Conservation (phyloP, 352 stramenopile species). For the Aphanomyces euteiches region DNA sequence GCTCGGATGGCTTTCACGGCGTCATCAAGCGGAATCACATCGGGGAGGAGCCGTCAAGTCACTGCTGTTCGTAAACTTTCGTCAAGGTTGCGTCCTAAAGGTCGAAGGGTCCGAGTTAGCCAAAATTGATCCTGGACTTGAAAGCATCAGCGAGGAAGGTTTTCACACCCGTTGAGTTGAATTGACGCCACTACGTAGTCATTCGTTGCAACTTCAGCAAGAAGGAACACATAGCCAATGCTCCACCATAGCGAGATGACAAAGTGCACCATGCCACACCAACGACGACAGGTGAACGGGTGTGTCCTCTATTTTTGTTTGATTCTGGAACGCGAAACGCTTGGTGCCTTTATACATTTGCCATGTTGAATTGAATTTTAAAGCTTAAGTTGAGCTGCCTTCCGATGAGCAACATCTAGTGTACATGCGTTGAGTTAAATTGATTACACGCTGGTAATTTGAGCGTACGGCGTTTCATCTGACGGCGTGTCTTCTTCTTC, state of each 20-base stretch:
- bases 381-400: too few species aligned
- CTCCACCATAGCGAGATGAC: conserved; percentile 10
- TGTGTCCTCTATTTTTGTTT: too few species aligned
- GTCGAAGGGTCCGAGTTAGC: neutral
- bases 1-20: neutral
- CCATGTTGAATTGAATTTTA: too few species aligned
- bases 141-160: conserved; percentile 19
- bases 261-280: neutral
- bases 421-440: too few species aligned
- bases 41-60: neutral
- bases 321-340: too few species aligned
- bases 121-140: neutral
- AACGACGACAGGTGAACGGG: too few species aligned
- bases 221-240: neutral
- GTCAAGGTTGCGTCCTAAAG: neutral
- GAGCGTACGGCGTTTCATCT: too few species aligned
- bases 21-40: neutral
- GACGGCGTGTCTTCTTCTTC: too few species aligned
- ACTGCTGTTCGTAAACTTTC: neutral
- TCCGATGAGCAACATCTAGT: too few species aligned
- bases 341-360: neutral
- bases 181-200: conserved; percentile 26
- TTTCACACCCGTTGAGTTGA: conserved; percentile 13
- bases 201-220: conserved; percentile 14
- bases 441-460: too few species aligned